Percentiles rank a stretch among this genome's conserved stretches.
Conservation (phyloP, 192 early-diverging fungal genomes). For the Linnemannia schmuckeri region DNA sequence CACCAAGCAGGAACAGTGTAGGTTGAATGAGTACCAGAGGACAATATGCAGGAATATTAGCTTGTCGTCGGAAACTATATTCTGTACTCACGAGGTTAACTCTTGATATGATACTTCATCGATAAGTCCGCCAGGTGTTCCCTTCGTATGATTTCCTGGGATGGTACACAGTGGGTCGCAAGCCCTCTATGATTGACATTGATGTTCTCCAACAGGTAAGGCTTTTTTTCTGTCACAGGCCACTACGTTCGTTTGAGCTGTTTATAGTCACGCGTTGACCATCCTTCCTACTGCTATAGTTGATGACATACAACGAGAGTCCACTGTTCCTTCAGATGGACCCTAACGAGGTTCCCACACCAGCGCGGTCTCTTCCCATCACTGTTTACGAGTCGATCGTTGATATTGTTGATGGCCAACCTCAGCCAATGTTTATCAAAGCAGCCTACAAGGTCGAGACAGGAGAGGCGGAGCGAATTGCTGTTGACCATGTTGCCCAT, state of each 20-base stretch:
- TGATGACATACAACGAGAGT: constrained; percentile 80
- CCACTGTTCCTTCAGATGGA: constrained; percentile 82
- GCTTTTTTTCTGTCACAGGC: neutral
- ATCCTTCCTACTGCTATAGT: constrained; percentile 54
- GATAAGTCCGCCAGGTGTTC: constrained; percentile 84
- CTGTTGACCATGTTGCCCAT: constrained; percentile 88
- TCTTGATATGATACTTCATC: neutral
- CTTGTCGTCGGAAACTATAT: constrained; percentile 1
- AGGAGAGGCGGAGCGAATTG: constrained; percentile 88
- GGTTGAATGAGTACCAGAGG: neutral
- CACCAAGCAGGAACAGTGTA: constrained; percentile 86
- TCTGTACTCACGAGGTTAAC: no score
- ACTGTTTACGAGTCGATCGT: constrained; percentile 83
- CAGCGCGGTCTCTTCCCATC: constrained; percentile 78
- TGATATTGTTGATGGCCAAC: constrained; percentile 69
- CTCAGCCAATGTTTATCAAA: constrained; percentile 74
- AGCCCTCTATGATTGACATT: constrained; percentile 73
- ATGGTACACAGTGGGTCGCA: constrained; percentile 83
- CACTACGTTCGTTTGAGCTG: no score
- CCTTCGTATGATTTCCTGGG: constrained; percentile 86
- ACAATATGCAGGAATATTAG: neutral
- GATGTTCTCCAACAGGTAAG: constrained; percentile 82
- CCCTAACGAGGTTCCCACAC: constrained; percentile 63
- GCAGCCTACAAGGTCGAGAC: constrained; percentile 84
- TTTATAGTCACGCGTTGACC: neutral